A percentile compares a stretch with the other conserved stretches of the same genome.
Evolutionary conservation across 2,329 filamentous ascomycete species (phyloP).

Genomic region (Colletotrichum lini): DNA sequence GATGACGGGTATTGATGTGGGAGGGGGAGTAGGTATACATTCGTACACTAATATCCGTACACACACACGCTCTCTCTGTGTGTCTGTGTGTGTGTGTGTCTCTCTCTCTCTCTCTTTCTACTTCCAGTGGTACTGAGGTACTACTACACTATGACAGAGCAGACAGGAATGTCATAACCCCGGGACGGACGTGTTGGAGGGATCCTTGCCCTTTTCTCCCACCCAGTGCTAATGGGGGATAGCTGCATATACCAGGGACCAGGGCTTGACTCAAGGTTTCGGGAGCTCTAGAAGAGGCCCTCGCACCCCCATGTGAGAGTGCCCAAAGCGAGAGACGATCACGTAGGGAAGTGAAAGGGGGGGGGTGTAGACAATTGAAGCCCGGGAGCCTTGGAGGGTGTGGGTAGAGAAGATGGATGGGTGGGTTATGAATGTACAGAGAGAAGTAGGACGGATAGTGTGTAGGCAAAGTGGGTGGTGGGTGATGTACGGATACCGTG

Average conservation of each 20-base stretch:
- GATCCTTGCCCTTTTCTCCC: constrained; percentile 28
- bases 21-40: constrained; percentile 35
- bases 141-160: no score
- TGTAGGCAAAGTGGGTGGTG: not conserved
- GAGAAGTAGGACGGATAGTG: not conserved
- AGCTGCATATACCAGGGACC: constrained; percentile 43
- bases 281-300: constrained; percentile 39
- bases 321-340: constrained; percentile 42
- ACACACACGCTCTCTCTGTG: no score
- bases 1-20: constrained; percentile 41
- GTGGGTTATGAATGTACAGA: not conserved
- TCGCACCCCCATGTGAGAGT: constrained; percentile 37
- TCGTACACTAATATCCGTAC: no score
- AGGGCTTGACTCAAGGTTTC: constrained; percentile 44
- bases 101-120: no score
- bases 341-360: constrained; percentile 35
- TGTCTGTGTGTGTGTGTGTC: no score
- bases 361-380: constrained; percentile 25
- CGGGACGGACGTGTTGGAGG: constrained; percentile 40
- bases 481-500: constrained; percentile 15
- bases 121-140: no score
- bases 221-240: constrained; percentile 37
- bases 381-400: constrained; percentile 36
- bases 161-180: constrained; percentile 42
- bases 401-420: constrained; percentile 7